Percentiles rank a stretch among this genome's conserved stretches.
Evolutionary conservation across 768 basidiomycete species (phyloP).

Genomic region (Suillus ampliporus): DNA sequence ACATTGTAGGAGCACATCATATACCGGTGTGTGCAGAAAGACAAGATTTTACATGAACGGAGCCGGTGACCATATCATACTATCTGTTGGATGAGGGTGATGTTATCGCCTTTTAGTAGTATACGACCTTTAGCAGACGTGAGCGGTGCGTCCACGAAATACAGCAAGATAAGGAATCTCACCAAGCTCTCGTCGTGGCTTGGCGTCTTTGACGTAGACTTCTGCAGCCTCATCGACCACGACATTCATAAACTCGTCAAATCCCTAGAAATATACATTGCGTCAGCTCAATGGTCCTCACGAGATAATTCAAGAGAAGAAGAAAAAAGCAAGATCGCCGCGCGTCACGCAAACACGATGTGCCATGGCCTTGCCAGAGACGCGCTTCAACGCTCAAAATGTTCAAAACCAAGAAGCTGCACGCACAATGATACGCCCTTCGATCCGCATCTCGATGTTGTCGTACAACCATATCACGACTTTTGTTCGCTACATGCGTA

Average conservation of each 20-base stretch:
- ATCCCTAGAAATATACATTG: constrained; percentile 64
- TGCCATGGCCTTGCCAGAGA: constrained; percentile 44
- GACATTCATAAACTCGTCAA: constrained; percentile 99
- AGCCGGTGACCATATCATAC: constrained; percentile 31
- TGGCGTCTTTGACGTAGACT: constrained; percentile 88
- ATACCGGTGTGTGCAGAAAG: constrained; percentile 15
- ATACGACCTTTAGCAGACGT: constrained; percentile 72
- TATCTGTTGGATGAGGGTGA: constrained; percentile 91
- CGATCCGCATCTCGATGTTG: constrained; percentile 95
- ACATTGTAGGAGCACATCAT: constrained; percentile 21
- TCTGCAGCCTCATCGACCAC: constrained; percentile 94
- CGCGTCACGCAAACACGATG: constrained; percentile 10
- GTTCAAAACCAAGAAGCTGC: constrained; percentile 28
- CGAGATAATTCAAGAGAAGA: constrained; percentile 14
- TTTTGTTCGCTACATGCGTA: constrained; percentile 66
- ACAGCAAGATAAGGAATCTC: constrained; percentile 29
- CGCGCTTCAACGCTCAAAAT: constrained; percentile 46
- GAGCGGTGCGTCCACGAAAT: constrained; percentile 13
- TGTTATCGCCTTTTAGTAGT: constrained; percentile 96
- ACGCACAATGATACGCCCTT: constrained; percentile 94
- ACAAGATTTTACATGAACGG: constrained; percentile 19
- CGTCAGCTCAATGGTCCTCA: constrained; percentile 27
- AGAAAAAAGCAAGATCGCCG: constrained; percentile 15
- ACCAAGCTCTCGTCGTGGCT: constrained; percentile 88
- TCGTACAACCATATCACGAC: constrained; percentile 96